Conservation (phyloP, 1,284 basidiomycete species). For the Marasmius fiardii region DNA sequence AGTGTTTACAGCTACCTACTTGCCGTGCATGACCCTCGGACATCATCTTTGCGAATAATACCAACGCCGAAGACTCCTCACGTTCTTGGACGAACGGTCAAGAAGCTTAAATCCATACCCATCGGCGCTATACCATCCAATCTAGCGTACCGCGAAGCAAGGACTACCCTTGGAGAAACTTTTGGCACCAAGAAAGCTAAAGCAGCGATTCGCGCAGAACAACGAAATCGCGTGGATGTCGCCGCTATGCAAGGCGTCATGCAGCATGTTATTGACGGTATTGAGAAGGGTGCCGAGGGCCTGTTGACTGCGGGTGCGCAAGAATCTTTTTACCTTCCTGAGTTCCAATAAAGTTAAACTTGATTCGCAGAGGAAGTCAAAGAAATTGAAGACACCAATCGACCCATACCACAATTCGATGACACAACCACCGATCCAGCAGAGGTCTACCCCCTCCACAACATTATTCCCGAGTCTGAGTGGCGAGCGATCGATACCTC, state of each 20-base stretch:
- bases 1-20: conserved; percentile 52
- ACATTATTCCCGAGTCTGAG: conserved; percentile 76
- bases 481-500: conserved; percentile 62
- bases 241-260: conserved; percentile 81
- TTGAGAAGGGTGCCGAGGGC: conserved; percentile 65
- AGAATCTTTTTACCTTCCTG: not conserved
- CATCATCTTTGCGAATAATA: conserved; percentile 64
- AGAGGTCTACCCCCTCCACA: conserved; percentile 75
- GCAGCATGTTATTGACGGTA: conserved; percentile 75
- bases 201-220: conserved; percentile 76
- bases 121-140: conserved; percentile 45
- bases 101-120: conserved; percentile 73
- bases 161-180: conserved; percentile 81
- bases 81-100: conserved; percentile 75
- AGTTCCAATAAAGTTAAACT: conserved; percentile 2
- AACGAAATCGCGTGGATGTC: conserved; percentile 86
- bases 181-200: conserved; percentile 95
- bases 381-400: conserved; percentile 52
- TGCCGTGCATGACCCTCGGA: conserved; percentile 70
- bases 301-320: conserved; percentile 64
- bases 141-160: conserved; percentile 57
- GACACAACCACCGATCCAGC: conserved; percentile 59
- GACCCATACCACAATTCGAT: conserved; percentile 77
- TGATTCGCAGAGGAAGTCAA: conserved; percentile 57
- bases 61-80: conserved; percentile 63